Percentiles rank a stretch among this genome's conserved stretches.
Conservation (phyloP, 129 eudicot species). For the Lactuca sativa region DNA sequence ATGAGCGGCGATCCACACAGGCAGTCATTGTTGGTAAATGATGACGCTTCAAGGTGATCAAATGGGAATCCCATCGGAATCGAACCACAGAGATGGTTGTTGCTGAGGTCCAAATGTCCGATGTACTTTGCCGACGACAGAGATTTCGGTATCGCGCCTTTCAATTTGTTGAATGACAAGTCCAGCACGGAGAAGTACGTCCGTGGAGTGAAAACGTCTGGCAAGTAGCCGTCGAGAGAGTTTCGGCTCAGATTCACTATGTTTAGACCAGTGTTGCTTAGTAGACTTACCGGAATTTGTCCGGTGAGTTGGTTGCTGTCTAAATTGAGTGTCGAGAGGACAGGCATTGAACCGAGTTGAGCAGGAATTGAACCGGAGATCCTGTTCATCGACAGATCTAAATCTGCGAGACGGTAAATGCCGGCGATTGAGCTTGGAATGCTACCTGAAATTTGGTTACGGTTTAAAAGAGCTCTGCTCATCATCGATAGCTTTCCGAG, state of each 20-base stretch:
- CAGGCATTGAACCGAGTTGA: slow-evolving; percentile 73
- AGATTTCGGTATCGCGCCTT: slow-evolving; percentile 67
- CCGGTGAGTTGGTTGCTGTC: slow-evolving; percentile 66
- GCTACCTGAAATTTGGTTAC: slow-evolving; percentile 62
- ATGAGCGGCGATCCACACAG: slow-evolving; percentile 72
- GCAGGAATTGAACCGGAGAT: slow-evolving; percentile 71
- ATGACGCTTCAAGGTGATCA: slow-evolving; percentile 75
- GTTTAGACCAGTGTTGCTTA: slow-evolving; percentile 58
- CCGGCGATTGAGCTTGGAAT: slow-evolving; percentile 58
- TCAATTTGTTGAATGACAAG: slow-evolving; percentile 55
- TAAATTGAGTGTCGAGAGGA: slow-evolving; percentile 64
- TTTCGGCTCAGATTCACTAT: slow-evolving; percentile 76
- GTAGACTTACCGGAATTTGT: slow-evolving; percentile 45
- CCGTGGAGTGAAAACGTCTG: slow-evolving; percentile 66
- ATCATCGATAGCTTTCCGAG: slow-evolving; percentile 66
- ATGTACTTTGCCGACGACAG: slow-evolving; percentile 52
- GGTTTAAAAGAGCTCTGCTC: slow-evolving; percentile 70
- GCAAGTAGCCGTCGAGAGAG: slow-evolving; percentile 54
- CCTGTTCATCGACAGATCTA: slow-evolving; percentile 65
- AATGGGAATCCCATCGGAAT: slow-evolving; percentile 70
- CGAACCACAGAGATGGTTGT: slow-evolving; percentile 73
- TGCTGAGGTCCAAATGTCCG: slow-evolving; percentile 82
- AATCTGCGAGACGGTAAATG: slow-evolving; percentile 63
- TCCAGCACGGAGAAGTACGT: slow-evolving; percentile 68
- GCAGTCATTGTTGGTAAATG: slow-evolving; percentile 68